Base-by-base conservation (phyloP, 257 asterid genomes). In the Nicotiana noctiflora region DNA sequence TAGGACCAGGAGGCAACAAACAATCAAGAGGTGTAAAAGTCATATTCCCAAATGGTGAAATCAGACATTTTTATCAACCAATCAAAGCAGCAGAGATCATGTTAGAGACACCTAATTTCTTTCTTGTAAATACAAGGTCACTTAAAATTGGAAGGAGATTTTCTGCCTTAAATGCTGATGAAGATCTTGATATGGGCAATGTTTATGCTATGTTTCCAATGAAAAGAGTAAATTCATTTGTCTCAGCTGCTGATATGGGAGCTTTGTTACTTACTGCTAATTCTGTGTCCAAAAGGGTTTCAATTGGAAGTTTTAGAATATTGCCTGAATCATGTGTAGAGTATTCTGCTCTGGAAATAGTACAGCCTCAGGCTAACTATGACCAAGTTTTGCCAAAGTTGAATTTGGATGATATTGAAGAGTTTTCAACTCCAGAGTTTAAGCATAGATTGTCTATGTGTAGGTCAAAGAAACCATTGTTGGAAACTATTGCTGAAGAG, bases 401-500 rank as follows among this genome's bases (percentile, higher is more conserved):
- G 88, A 90, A 91, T 67, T 75, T 92, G 85, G 94, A 91, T 11
- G 93, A 87, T 18, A 86, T 92, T 79, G 94, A 91, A 59, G 96
- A 90, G 40, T 83, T 86, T 57, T 84, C 87, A 57, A 80, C 82
- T 78, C 87, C 88, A 77, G 92, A 92, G 80, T 89, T 91, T 61
- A 85, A 85, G 85, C 91, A 88, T 10, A 86, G 91, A 51, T 34
- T 90, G 83, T 88, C 95, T 0, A 68, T 88, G 86, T 86, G 92
- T 87, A 82, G 98, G 80, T 94, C 98, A 29, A 94, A 91, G 91
- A 94, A 92, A 82, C 98, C 98, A 34, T 78, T 92, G 90, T 83
- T 94, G 86, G 98, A 91, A 89, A 94, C 98, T 3, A 94, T 94
- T 77, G 84, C 79, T 25, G 97, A 94, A 89, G 97, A 94, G 64